phyloP scores from a whole-genome alignment of 768 basidiomycete species.

The Lactifluus rugatus region DNA sequence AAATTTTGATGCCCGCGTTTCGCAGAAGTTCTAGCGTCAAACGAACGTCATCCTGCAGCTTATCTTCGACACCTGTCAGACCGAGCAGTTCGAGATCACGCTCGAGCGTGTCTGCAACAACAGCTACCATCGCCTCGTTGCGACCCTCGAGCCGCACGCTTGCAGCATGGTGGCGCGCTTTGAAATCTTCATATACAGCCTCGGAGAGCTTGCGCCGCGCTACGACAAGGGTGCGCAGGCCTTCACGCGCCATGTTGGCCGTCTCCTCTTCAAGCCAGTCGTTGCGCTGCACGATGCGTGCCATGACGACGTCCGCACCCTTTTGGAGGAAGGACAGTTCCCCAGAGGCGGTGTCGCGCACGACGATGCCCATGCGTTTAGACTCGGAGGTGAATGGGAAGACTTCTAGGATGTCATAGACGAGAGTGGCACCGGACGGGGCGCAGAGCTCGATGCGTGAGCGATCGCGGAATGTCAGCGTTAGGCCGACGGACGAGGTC shows the following conservation, averaged over 20 bases:
- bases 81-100: slow-evolving; percentile 86
- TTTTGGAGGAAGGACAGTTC: slow-evolving; percentile 91
- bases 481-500: slow-evolving; percentile 92
- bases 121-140: slow-evolving; percentile 69
- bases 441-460: slow-evolving; percentile 79
- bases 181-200: slow-evolving; percentile 67
- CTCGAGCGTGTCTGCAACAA: slow-evolving; percentile 72
- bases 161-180: slow-evolving; percentile 60
- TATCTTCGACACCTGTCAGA: slow-evolving; percentile 97
- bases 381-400: slow-evolving; percentile 99
- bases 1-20: slow-evolving; percentile 97
- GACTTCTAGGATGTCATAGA: slow-evolving; percentile 83
- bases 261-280: slow-evolving; percentile 99
- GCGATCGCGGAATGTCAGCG: slow-evolving; percentile 82
- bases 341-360: slow-evolving; percentile 64
- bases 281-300: slow-evolving; percentile 86
- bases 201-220: slow-evolving; percentile 67
- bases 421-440: slow-evolving; percentile 50
- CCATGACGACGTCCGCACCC: slow-evolving; percentile 98
- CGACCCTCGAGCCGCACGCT: slow-evolving; percentile 70
- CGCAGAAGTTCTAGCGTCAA: slow-evolving; percentile 84
- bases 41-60: slow-evolving; percentile 95
- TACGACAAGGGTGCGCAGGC: slow-evolving; percentile 88
- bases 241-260: slow-evolving; percentile 97
- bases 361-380: slow-evolving; percentile 97